Evolutionary conservation across 2,329 filamentous ascomycete genomes (phyloP).

Genomic region (Colletotrichum lindemuthianum): DNA sequence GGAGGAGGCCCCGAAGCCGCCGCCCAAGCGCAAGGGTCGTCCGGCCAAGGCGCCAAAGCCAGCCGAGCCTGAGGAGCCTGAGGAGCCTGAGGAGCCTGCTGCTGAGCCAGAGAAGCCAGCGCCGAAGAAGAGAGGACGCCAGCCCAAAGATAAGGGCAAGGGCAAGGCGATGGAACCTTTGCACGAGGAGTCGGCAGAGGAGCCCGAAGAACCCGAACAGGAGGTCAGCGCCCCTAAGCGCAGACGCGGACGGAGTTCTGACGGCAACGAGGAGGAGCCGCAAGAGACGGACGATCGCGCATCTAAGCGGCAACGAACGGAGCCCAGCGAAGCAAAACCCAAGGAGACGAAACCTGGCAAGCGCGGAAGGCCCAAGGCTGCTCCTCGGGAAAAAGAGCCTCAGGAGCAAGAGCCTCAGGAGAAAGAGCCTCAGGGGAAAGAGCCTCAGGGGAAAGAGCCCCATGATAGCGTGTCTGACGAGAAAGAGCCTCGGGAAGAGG

Average conservation of each 20-base stretch:
- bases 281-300: constrained; percentile 33
- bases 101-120: constrained; percentile 39
- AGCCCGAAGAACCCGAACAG: constrained; percentile 35
- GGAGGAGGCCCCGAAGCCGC: constrained; percentile 28
- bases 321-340: constrained; percentile 23
- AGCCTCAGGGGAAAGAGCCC: no score
- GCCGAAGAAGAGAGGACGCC: constrained; percentile 25
- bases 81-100: constrained; percentile 28
- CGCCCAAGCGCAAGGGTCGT: constrained; percentile 30
- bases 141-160: constrained; percentile 37
- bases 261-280: constrained; percentile 25
- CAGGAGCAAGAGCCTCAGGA: no score
- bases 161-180: constrained; percentile 14
- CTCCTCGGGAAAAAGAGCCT: not conserved
- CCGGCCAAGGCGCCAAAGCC: constrained; percentile 26
- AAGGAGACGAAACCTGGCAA: constrained; percentile 32
- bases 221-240: constrained; percentile 21
- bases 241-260: constrained; percentile 34
- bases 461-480: no score
- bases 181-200: not conserved
- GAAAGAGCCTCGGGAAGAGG: constrained; percentile 22
- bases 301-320: constrained; percentile 37
- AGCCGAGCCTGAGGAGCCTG: constrained; percentile 7
- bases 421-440: no score
- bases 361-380: constrained; percentile 40